A percentile compares a stretch with the other conserved stretches of the same genome.
These are phyloP conservation scores for Trametes villosa DNA, from an alignment of 768 basidiomycete species.

Conservation along the genomic window DNA sequence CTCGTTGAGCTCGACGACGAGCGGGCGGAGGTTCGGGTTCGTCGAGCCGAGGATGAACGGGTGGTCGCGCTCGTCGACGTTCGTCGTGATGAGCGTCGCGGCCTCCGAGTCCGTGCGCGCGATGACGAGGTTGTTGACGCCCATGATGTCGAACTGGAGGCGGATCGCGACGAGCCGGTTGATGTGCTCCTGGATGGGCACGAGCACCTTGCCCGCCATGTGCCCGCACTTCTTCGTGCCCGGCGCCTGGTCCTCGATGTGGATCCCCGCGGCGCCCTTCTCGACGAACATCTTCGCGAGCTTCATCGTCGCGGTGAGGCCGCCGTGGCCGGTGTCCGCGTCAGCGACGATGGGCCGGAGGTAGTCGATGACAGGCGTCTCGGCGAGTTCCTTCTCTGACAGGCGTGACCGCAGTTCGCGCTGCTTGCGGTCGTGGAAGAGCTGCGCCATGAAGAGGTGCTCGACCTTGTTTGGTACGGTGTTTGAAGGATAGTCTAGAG, in stretches of 20 bases:
- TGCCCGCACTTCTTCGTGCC: slow-evolving; percentile 97
- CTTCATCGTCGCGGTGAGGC: slow-evolving; percentile 98
- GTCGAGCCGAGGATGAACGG: slow-evolving; percentile 94
- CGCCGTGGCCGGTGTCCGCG: slow-evolving; percentile 98
- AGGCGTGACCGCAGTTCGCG: slow-evolving; percentile 75
- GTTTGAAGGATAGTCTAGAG: slow-evolving; percentile 92
- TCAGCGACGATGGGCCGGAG: slow-evolving; percentile 95
- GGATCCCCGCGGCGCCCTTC: slow-evolving; percentile 96
- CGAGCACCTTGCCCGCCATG: slow-evolving; percentile 96
- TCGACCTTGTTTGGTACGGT: slow-evolving; percentile 99
- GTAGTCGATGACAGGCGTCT: slow-evolving; percentile 81
- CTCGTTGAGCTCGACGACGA: slow-evolving; percentile 81
- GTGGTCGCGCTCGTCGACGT: slow-evolving; percentile 98
- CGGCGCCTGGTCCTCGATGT: slow-evolving; percentile 97
- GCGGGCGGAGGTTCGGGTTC: slow-evolving; percentile 67
- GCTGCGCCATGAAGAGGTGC: slow-evolving; percentile 96
- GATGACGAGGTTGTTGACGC: slow-evolving; percentile 91
- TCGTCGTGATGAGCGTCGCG: slow-evolving; percentile 94
- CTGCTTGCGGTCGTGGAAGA: slow-evolving; percentile 99
- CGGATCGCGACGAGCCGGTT: slow-evolving; percentile 97
- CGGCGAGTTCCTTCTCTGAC: slow-evolving; percentile 70
- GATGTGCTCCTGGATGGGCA: slow-evolving; percentile 97
- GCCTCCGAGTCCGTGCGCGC: slow-evolving; percentile 98
- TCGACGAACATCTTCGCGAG: slow-evolving; percentile 99
- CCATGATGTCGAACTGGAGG: slow-evolving; percentile 98